Evolutionary conservation across 2,329 filamentous ascomycete species (phyloP), one percentile per base, ranked within the genome.

Genomic region (Dothideomycetes sp.): DNA sequence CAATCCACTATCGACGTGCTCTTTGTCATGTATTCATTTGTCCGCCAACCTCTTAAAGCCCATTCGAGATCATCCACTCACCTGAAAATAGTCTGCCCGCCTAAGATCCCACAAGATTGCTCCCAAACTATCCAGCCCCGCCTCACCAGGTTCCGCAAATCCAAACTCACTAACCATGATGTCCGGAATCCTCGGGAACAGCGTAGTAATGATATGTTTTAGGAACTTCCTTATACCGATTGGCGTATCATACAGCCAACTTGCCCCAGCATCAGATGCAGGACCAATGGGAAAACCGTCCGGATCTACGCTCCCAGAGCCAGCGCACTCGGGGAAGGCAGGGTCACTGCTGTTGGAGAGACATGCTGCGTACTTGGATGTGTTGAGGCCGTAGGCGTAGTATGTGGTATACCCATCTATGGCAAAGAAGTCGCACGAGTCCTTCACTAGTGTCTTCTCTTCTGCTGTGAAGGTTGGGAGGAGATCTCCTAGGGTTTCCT

Each of bases 341-440:
- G 64, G 58, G 42, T 62, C 47, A 8, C 58, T 60, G 22, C 54
- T 51, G 48, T 69, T 66, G 10, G 52, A 52, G 0, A 54, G 54
- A 47, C 66, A 70, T 5, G 56, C 57, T 11, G 57, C 37, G n/a
- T n/a, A n/a, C 16, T 19, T 56, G 22, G 15, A 55, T 36, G 64
- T 50, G 2, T 64, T 63, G 7, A 84, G 60, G 0, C 53, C 47
- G 12, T 67, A 61, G 17, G 84, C 70, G 9, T 75, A 51, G 14
- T 69, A 64, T 2, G 79, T 72, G 50, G 73, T 77, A 18, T 79
- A 70, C 10, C 75, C 70, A 30, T 80, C 75, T 41, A 58, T 53
- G 19, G 55, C 58, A 41, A 56, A 61, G 38, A 59, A 53, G 43
- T 62, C 58, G 14, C 46, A 45, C 5, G 54, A 51, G 9, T 53